Conservation (phyloP, 495 filamentous ascomycete genomes). For the Xylaria acuta region DNA sequence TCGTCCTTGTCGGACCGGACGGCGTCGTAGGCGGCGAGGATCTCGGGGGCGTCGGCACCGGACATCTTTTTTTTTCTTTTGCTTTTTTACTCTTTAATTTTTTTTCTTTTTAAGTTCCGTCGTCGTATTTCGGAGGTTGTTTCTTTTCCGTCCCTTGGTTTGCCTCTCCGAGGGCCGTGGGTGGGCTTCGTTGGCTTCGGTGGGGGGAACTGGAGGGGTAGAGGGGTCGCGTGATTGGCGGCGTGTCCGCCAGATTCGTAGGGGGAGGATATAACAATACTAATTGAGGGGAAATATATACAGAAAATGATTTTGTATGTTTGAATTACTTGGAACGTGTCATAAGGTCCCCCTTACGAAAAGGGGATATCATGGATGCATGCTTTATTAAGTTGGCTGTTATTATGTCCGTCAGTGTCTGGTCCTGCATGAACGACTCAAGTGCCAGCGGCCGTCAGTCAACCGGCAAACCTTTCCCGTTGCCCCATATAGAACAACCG, state of each 20-base stretch:
- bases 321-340: background rate
- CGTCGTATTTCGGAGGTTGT: background rate
- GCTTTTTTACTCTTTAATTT: background rate
- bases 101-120: background rate
- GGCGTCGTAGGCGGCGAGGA: slow-evolving; percentile 55
- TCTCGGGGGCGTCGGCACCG: slow-evolving; percentile 52
- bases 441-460: slow-evolving; percentile 24
- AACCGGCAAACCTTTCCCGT: slow-evolving; percentile 9
- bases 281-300: background rate
- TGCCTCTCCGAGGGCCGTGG: background rate
- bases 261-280: background rate
- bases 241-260: background rate
- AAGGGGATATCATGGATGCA: background rate
- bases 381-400: background rate
- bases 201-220: slow-evolving; percentile 18
- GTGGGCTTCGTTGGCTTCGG: background rate
- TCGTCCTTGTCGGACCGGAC: slow-evolving; percentile 62
- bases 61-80: slow-evolving; percentile 43
- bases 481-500: too few species aligned
- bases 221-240: slow-evolving; percentile 18
- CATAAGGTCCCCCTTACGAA: background rate
- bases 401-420: background rate
- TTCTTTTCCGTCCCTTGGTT: background rate
- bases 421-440: slow-evolving; percentile 15
- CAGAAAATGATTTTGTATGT: background rate